phyloP scores from a whole-genome alignment of 495 filamentous ascomycete species.

The Penicillium egyptiacum region DNA sequence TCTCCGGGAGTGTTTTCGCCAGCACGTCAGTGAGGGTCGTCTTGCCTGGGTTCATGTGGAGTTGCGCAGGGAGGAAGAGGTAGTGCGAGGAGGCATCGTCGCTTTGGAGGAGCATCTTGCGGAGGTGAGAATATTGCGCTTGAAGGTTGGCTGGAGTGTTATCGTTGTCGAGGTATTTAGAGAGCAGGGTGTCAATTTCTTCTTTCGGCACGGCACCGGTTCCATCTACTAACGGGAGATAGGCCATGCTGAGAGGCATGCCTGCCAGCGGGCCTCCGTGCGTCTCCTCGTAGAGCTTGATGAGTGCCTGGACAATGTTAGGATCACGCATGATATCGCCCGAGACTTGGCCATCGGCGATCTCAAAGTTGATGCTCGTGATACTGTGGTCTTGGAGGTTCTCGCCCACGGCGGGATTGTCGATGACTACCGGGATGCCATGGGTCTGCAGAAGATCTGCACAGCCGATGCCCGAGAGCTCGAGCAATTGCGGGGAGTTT shows the following conservation, averaged over 20 bases:
- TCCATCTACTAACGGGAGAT: constrained; percentile 42
- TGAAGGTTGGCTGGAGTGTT: constrained; percentile 14
- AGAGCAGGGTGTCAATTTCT: constrained; percentile 28
- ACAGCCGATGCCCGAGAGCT: constrained; percentile 58
- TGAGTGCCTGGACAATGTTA: constrained; percentile 31
- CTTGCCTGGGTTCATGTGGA: constrained; percentile 32
- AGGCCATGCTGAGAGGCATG: constrained; percentile 41
- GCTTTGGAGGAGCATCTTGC: constrained; percentile 29
- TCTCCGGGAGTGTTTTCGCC: constrained; percentile 15
- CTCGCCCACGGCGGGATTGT: constrained; percentile 44
- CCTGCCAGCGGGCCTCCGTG: constrained; percentile 39
- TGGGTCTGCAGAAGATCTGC: constrained; percentile 25
- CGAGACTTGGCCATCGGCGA: constrained; percentile 40
- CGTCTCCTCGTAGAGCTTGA: constrained; percentile 37
- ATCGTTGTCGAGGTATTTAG: constrained; percentile 22
- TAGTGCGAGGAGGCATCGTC: constrained; percentile 37
- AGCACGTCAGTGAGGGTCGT: constrained; percentile 33
- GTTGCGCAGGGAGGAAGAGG: constrained; percentile 39
- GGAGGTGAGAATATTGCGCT: constrained; percentile 31
- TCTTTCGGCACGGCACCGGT: constrained; percentile 30
- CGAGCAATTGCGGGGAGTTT: constrained; percentile 55
- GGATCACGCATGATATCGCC: constrained; percentile 46
- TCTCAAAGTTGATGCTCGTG: constrained; percentile 37
- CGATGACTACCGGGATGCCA: constrained; percentile 37
- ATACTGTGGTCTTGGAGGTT: constrained; percentile 47